Evolutionary conservation across 345 rosid genomes (phyloP).

Genomic region (Erysimum cheiranthoides): DNA sequence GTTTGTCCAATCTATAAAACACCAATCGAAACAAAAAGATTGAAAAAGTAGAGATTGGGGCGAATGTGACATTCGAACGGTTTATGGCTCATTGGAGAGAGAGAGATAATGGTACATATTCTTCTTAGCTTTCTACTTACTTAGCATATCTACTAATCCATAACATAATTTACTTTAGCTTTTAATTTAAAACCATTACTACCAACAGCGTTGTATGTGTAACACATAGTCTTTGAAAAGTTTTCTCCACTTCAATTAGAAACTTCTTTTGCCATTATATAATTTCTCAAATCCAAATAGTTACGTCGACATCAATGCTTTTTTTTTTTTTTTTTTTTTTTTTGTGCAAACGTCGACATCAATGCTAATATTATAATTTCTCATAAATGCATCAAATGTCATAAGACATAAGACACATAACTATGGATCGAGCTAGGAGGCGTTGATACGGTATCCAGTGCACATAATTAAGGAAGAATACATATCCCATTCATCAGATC

Average conservation of each 20-base stretch:
- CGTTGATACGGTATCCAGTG: slow-evolving; percentile 10
- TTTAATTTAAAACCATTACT: slow-evolving; percentile 20
- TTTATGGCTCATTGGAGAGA: slow-evolving; percentile 28
- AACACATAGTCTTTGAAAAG: slow-evolving; percentile 21
- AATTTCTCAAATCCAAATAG: background rate
- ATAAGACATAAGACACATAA: background rate
- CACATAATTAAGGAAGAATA: background rate
- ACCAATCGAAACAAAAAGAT: slow-evolving; percentile 39
- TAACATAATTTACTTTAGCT: slow-evolving; percentile 15
- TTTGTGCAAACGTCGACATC: background rate
- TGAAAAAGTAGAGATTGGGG: slow-evolving; percentile 22
- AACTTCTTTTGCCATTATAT: slow-evolving; percentile 13
- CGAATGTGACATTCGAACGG: slow-evolving; percentile 28
- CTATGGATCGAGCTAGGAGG: background rate
- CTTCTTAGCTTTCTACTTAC: slow-evolving; percentile 25
- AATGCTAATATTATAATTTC: background rate
- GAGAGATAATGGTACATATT: slow-evolving; percentile 28
- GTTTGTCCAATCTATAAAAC: slow-evolving; percentile 23
- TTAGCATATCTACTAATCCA: slow-evolving; percentile 18
- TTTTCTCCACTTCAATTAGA: slow-evolving; percentile 16
- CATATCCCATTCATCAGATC: slow-evolving; percentile 4
- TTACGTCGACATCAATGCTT: slow-evolving; percentile 9
- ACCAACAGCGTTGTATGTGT: slow-evolving; percentile 14
- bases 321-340: no score
- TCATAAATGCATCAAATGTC: slow-evolving; percentile 10